Base-by-base conservation (phyloP, 805 yeast species). In the Komagataella mondaviorum region DNA sequence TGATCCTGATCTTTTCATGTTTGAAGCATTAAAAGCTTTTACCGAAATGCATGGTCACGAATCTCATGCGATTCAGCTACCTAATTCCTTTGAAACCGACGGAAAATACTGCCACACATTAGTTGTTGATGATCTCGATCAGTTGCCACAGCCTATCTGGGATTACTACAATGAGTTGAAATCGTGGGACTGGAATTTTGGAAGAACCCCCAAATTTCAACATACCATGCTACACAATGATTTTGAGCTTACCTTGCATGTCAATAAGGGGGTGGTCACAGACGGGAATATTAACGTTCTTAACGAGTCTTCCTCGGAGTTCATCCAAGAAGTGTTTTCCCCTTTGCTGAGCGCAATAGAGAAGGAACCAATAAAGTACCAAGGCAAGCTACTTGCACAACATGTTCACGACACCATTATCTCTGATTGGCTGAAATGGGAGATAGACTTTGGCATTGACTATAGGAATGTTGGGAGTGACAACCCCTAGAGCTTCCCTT, bases 101-200 rank as follows among this genome's bases (percentile, higher is more conserved):
- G 52, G 53, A 36, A 22, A 51, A 6, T 52, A 53, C 46, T 57
- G 59, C n/a, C 56, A 56, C 46, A 55, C 64, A 1, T 44, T 63
- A 24, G 56, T 57, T 20, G 20, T 68, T 3, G 64, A 63, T 20
- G 57, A 59, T 4, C 51, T 66, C 7, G 70, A 70, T 0, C 14
- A 56, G 0, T 51, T 68, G 8, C 71, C 71, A 0, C 17, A 56
- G 0, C 79, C 78, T 36, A 68, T 85, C 0, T 24, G 51, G 2
- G 58, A 69, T 2, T 67, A 69, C 0, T 70, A 71, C 36, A 53
- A 64, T 0, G 72, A 72, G 23, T 65, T 88, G 17, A 60, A 67
- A 46, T 64, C 72, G 18, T 84, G 93, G 85, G 69, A 76, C 1
- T 90, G 96, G 96, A 77, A 69, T 44, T 88, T 68, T 63, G 90